Base-by-base conservation (phyloP, 371 early-diverging fungal genomes). In the Lichtheimia hyalospora region DNA sequence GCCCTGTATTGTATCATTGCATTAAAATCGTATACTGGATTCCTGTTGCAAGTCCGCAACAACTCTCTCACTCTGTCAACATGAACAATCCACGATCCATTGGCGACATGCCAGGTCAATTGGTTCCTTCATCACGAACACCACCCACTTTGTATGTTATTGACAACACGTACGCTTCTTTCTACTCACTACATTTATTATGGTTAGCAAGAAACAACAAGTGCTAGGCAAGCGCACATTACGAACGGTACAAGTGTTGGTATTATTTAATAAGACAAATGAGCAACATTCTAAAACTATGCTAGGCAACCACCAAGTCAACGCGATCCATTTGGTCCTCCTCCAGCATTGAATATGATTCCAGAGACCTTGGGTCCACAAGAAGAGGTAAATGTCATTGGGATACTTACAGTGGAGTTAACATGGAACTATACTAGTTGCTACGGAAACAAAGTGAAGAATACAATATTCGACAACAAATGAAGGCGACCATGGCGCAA, bases 401-500 rank as follows among this genome's bases (percentile, higher is more conserved):
- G 6, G 44, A 43, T 46, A 16, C n/a, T 18, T 18, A n/a, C 46
- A 21, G n/a, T 10, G 10, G 15, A 21, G 21, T 7, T 46, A 21
- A 46, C 46, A 8, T n/a, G 18, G 3, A n/a, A 10, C 13, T 46
- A 53, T 20, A 40, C 3, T 44, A 63, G 63, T 20, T 57, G 6
- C 18, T 66, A n/a, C 46, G 66, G n/a, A 63, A 63, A 18, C 63
- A 67, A 20, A 27, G 61, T 40, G 68, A 69, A 28, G 65, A 64
- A 15, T 62, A 60, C 21, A 62, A 62, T 50, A 57, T 52, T 43
- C 53, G 62, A 23, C 65, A 65, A 25, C 20, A 34, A 1, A 60
- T 62, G 57, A 64, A 69, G 16, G 60, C 60, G 16, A 56, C 60
- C 14, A 42, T 59, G 52, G 49, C 43, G 13, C 65, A 69, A 21